Conservation (phyloP, 306 rosid species). For the Castanea mollissima region DNA sequence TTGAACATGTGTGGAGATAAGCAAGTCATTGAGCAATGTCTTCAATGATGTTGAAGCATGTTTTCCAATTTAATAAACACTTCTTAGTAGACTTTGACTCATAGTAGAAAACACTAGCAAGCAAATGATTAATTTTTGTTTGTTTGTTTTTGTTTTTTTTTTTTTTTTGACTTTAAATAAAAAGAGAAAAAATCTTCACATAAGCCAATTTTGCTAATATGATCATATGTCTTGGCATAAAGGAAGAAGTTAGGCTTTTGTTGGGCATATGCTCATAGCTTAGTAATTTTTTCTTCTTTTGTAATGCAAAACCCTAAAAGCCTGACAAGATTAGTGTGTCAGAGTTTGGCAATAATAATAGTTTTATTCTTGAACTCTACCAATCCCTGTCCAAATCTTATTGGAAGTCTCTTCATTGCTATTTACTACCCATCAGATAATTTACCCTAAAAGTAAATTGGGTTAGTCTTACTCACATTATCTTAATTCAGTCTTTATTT, state of each 20-base stretch:
- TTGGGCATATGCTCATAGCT: slow-evolving; percentile 20
- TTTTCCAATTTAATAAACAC: no score
- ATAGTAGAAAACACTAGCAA: no score
- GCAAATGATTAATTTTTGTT: no score
- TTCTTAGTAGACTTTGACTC: no score
- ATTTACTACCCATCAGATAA: slow-evolving; percentile 31
- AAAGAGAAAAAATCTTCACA: no score
- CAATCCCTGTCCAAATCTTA: slow-evolving; percentile 38
- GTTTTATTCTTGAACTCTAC: slow-evolving; percentile 39
- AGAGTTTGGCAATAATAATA: slow-evolving; percentile 40
- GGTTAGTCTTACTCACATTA: background rate
- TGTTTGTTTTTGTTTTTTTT: no score
- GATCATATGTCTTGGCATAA: background rate
- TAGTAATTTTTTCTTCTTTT: slow-evolving; percentile 29
- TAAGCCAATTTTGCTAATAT: no score
- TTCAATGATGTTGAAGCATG: no score
- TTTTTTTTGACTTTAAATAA: no score
- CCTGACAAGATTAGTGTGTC: slow-evolving; percentile 42
- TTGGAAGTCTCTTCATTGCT: slow-evolving; percentile 44
- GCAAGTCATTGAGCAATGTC: no score
- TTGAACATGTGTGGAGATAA: no score
- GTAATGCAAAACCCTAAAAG: slow-evolving; percentile 41
- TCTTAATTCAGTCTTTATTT: background rate
- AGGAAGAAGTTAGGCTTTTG: slow-evolving; percentile 11
- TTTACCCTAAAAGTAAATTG: slow-evolving; percentile 5